Base-by-base conservation (phyloP, 2,329 filamentous ascomycete genomes). In the Clarireedia sp. region DNA sequence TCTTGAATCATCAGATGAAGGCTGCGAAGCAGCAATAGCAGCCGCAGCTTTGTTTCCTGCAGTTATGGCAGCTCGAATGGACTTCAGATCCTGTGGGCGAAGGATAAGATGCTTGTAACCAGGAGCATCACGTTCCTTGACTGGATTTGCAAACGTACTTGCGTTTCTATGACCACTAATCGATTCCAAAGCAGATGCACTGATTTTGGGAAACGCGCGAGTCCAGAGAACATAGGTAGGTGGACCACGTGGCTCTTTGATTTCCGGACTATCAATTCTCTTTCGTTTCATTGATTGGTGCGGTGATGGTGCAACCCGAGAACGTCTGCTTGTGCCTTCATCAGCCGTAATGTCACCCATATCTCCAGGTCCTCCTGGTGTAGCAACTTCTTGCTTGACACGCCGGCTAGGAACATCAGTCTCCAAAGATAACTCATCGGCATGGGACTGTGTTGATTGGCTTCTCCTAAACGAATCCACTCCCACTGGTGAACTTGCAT, bases 121-220 rank as follows among this genome's bases (percentile, higher is more conserved):
- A 0, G 87, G 87, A 0, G 87, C 88, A 63, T 89, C 85, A 38
- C 80, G 80, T 61, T 90, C 86, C 10, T 86, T 85, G 48, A 92
- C 78, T 1, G 86, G 84, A 54, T 85, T 84, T 26, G 86, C 84
- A 66, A 92, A 92, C 71, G 89, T 89, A 62, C 88, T 89, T 46
- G 87, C 88, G 62, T 87, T 82, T 36, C 87, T 85, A 68, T 91
- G 87, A 52, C 83, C 86, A 23, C 83, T 81, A 57, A 91, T 87
- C 63, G 89, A 84, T 66, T 90, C 87, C 60, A 91, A 76, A 12
- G 88, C 83, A 4, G 85, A 85, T 3, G 80, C 80, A 33, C 84
- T 86, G 14, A 89, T 87, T 62, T 86, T 83, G 37, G 85, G 81
- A 65, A 92, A 86, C 48, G 86, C 85, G 48, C 87, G 83, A 14